These are phyloP conservation scores for Solanum piurae DNA, from an alignment of 257 asterid species.

Conservation along the genomic window DNA sequence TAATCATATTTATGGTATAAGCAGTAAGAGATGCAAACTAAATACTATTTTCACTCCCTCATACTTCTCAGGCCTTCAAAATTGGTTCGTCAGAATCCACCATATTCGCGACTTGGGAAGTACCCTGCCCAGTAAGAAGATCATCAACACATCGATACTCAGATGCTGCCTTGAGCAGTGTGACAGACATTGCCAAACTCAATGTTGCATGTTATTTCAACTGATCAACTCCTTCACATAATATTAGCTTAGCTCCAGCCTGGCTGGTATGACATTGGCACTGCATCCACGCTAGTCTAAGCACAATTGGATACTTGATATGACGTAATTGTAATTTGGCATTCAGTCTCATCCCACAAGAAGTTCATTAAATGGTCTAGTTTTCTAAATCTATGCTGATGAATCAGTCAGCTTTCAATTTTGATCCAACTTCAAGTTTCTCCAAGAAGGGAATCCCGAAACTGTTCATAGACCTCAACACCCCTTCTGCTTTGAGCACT, in stretches of 20 bases:
- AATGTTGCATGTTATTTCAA: not conserved
- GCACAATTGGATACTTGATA: not conserved
- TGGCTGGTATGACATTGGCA: not conserved
- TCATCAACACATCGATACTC: not conserved
- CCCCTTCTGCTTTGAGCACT: slow-evolving; percentile 30
- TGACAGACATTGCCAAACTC: not conserved
- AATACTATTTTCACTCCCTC: not conserved
- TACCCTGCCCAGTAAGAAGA: not conserved
- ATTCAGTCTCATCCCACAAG: not conserved
- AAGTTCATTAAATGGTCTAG: not conserved
- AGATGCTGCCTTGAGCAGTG: not conserved
- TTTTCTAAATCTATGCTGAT: not conserved
- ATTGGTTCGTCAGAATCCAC: not conserved
- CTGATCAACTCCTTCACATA: not conserved
- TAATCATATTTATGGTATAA: not conserved
- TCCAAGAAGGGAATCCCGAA: slow-evolving; percentile 36
- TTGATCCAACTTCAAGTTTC: slow-evolving; percentile 53
- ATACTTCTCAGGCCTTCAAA: not conserved
- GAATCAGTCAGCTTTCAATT: slow-evolving; percentile 4
- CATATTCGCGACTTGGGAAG: not conserved
- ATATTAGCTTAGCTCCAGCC: not conserved
- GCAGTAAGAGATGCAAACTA: not conserved
- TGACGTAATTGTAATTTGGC: not conserved
- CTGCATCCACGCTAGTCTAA: not conserved
- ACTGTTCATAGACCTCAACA: slow-evolving; percentile 30